A percentile compares a stretch with the other conserved stretches of the same genome.
These are phyloP conservation scores for Rubia occidens DNA, from an alignment of 305 asterid genomes.

Conservation along the genomic window DNA sequence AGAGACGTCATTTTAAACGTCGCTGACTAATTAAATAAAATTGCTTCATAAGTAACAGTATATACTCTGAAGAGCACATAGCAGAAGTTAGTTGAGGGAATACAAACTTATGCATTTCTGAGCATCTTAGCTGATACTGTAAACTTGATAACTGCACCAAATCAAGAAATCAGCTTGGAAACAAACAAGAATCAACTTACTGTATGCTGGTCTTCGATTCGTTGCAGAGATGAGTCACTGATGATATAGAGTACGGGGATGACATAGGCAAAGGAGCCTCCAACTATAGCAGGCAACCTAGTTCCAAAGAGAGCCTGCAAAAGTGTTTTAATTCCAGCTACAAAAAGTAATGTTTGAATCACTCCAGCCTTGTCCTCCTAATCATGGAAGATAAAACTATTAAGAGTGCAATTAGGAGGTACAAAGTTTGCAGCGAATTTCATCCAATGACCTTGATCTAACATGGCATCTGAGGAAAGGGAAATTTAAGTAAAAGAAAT, in stretches of 20 bases:
- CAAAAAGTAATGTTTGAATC: conserved; percentile 80
- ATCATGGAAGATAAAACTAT: conserved; percentile 8
- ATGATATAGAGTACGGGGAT: conserved; percentile 71
- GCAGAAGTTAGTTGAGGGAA: neutral
- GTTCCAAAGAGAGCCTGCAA: conserved; percentile 91
- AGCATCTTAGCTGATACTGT: neutral
- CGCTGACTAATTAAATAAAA: neutral
- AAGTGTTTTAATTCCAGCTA: conserved; percentile 91
- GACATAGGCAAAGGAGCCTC: conserved; percentile 87
- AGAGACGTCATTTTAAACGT: neutral
- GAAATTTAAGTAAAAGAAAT: neutral
- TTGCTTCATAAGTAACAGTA: neutral
- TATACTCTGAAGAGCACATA: neutral
- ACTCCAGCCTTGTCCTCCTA: conserved; percentile 94
- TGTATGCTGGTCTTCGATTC: conserved; percentile 53
- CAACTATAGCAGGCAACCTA: conserved; percentile 84
- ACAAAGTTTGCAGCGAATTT: neutral
- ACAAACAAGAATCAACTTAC: conserved; percentile 30
- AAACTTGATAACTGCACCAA: neutral
- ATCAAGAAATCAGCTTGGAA: neutral
- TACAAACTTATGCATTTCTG: neutral
- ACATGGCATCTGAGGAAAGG: neutral
- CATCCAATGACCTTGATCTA: neutral
- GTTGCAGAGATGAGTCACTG: conserved; percentile 60
- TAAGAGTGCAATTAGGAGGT: neutral